Evolutionary conservation across 371 early-diverging fungal species (phyloP).

Genomic region (Polyrhizophydium stewartii): DNA sequence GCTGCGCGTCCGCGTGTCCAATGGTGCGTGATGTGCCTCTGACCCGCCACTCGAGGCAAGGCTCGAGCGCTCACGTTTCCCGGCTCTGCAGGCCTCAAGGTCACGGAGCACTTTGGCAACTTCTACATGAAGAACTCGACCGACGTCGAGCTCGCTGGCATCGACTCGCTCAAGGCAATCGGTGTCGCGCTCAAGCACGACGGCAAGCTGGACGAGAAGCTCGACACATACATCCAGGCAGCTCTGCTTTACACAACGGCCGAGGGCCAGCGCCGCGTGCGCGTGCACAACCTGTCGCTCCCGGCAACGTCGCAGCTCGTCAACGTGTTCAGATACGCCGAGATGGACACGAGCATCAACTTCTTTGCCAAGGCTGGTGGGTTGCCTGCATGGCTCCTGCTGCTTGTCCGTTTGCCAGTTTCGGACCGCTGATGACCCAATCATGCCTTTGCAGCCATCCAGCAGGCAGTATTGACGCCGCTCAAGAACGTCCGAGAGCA

Average conservation of each 20-base stretch:
- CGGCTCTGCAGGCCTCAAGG: conserved; percentile 58
- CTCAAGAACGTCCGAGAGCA: conserved; percentile 78
- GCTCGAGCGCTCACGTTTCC: not conserved
- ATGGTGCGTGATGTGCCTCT: conserved; percentile 52
- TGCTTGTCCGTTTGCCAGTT: not conserved
- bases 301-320: conserved; percentile 73
- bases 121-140: conserved; percentile 86
- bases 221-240: conserved; percentile 77
- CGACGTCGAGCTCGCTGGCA: conserved; percentile 86
- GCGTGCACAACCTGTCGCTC: conserved; percentile 82
- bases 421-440: not conserved
- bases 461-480: conserved; percentile 57
- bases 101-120: conserved; percentile 88
- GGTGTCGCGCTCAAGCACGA: conserved; percentile 83
- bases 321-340: conserved; percentile 84
- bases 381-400: not conserved
- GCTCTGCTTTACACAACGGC: conserved; percentile 91
- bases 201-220: conserved; percentile 78
- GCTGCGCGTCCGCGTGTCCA: conserved; percentile 85
- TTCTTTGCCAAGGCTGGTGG: conserved; percentile 70
- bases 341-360: conserved; percentile 88
- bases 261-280: conserved; percentile 83
- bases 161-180: conserved; percentile 79
- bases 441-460: conserved; percentile 43
- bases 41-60: not conserved